Evolutionary conservation across 148 eudicot genomes (phyloP).

Genomic region (Fagopyrum homotropicum): DNA sequence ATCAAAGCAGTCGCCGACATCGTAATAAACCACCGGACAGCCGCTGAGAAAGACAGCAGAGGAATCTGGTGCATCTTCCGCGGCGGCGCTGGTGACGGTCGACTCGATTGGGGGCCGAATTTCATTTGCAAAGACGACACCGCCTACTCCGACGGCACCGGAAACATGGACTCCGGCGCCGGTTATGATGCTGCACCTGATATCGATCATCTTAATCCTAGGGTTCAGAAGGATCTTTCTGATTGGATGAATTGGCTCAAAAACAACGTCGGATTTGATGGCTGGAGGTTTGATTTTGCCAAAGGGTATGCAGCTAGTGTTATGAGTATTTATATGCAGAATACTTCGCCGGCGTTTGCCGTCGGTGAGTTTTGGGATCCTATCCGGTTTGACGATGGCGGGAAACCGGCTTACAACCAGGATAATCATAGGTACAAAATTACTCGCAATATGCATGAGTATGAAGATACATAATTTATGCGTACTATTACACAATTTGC

Average conservation of each 20-base stretch:
- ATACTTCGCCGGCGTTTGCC: slow-evolving; percentile 39
- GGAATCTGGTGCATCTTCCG: slow-evolving; percentile 57
- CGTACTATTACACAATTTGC: no score
- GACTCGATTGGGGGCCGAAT: slow-evolving; percentile 66
- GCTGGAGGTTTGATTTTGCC: slow-evolving; percentile 55
- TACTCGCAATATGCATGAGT: no score
- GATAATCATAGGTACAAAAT: slow-evolving; percentile 12
- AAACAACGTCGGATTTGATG: slow-evolving; percentile 43
- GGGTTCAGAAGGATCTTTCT: slow-evolving; percentile 46
- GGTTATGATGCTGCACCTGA: slow-evolving; percentile 45
- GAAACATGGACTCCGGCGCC: slow-evolving; percentile 45
- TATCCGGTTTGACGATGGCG: slow-evolving; percentile 20
- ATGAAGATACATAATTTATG: no score
- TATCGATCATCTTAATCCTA: slow-evolving; percentile 55
- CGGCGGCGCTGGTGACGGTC: slow-evolving; percentile 56
- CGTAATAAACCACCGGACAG: slow-evolving; percentile 42
- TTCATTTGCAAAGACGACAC: slow-evolving; percentile 48
- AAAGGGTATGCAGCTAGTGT: slow-evolving; percentile 40
- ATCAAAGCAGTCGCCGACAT: slow-evolving; percentile 55
- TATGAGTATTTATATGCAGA: slow-evolving; percentile 18
- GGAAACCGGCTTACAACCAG: slow-evolving; percentile 31
- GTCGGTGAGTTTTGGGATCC: slow-evolving; percentile 47
- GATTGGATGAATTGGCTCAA: slow-evolving; percentile 79
- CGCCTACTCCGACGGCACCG: slow-evolving; percentile 47
- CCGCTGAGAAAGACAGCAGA: slow-evolving; percentile 29